Evolutionary conservation across 2,329 filamentous ascomycete genomes (phyloP).

Genomic region (Pseudopithomyces chartarum): DNA sequence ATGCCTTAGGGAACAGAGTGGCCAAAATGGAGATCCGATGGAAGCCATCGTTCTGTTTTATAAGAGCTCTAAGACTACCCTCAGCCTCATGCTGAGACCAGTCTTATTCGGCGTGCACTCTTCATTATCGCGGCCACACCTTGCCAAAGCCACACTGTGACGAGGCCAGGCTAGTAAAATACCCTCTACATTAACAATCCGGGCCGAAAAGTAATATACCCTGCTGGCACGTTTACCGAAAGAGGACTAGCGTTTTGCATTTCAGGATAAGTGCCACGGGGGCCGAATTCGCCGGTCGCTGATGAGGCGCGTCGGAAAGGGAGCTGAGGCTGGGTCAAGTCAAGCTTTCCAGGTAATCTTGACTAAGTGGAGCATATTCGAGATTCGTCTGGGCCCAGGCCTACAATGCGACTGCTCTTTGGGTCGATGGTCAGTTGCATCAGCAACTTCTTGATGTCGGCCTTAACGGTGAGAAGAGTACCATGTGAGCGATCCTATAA

Average conservation of each 20-base stretch:
- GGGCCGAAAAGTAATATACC: neutral
- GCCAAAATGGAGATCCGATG: too few species aligned
- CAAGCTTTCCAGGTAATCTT: neutral
- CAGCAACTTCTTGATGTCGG: too few species aligned
- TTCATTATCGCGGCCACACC: neutral
- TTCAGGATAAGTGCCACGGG: too few species aligned
- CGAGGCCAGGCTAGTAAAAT: neutral
- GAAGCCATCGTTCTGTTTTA: neutral
- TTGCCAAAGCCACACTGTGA: neutral
- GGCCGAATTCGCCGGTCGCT: too few species aligned
- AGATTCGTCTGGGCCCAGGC: too few species aligned
- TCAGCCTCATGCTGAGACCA: neutral
- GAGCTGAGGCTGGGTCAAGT: neutral
- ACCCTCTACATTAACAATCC: too few species aligned
- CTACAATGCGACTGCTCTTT: too few species aligned
- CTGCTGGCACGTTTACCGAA: neutral
- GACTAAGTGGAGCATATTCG: too few species aligned
- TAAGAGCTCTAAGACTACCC: neutral
- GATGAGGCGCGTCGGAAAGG: neutral
- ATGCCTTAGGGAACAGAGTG: neutral
- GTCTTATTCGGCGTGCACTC: neutral
- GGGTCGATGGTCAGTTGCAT: too few species aligned
- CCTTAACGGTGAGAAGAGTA: too few species aligned
- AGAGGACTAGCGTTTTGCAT: neutral
- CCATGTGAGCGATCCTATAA: too few species aligned